Percentiles rank a stretch among this genome's conserved stretches.
These are phyloP conservation scores for Auricularia sp. DNA, from an alignment of 768 basidiomycete genomes.

Conservation along the genomic window DNA sequence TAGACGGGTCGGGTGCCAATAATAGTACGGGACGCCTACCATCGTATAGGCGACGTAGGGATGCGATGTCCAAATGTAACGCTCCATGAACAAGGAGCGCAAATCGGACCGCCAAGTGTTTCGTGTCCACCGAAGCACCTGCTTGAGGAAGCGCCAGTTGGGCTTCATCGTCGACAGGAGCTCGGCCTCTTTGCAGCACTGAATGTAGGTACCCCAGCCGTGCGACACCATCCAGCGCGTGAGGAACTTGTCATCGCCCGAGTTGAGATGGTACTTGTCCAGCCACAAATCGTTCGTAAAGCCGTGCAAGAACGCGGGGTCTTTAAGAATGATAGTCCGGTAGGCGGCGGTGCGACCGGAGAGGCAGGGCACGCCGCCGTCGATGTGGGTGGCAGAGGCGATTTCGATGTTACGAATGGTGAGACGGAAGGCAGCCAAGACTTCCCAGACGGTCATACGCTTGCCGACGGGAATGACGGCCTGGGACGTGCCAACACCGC, in stretches of 20 bases:
- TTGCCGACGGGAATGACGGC: slow-evolving; percentile 73
- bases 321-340: slow-evolving; percentile 88
- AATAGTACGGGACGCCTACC: slow-evolving; percentile 34
- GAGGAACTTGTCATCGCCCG: slow-evolving; percentile 88
- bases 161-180: slow-evolving; percentile 91
- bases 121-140: slow-evolving; percentile 85
- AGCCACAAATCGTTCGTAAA: slow-evolving; percentile 94
- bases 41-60: slow-evolving; percentile 80
- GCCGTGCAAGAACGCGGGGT: slow-evolving; percentile 84
- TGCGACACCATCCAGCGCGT: slow-evolving; percentile 96
- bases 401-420: slow-evolving; percentile 94
- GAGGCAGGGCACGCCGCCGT: slow-evolving; percentile 84
- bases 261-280: slow-evolving; percentile 89
- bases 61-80: slow-evolving; percentile 79
- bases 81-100: slow-evolving; percentile 78
- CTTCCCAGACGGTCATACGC: slow-evolving; percentile 88
- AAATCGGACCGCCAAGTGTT: slow-evolving; percentile 92
- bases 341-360: slow-evolving; percentile 91
- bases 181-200: slow-evolving; percentile 69
- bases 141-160: slow-evolving; percentile 91
- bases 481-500: slow-evolving; percentile 86
- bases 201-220: slow-evolving; percentile 92
- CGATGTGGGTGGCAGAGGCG: slow-evolving; percentile 78
- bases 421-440: slow-evolving; percentile 84
- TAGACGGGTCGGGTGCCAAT: neutral